phyloP scores from a whole-genome alignment of 306 rosid species.

The Trifolium fragiferum region DNA sequence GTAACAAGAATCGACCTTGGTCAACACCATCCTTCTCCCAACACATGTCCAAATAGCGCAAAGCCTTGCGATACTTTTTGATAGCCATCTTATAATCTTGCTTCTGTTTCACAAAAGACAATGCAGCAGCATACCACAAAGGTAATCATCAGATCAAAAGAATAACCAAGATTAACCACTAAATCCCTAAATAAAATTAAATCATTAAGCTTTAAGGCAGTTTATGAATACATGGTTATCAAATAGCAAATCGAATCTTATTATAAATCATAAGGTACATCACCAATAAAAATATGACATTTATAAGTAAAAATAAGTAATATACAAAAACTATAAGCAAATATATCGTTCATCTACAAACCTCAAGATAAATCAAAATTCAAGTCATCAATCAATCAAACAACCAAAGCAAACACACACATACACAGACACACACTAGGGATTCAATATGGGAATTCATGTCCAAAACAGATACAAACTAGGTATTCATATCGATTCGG shows the following conservation, averaged over 20 bases:
- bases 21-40: constrained; percentile 66
- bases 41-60: constrained; percentile 63
- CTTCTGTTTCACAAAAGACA: constrained; percentile 42
- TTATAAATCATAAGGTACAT: neutral
- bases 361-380: neutral
- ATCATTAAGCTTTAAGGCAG: neutral
- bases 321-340: neutral
- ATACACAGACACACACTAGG: neutral
- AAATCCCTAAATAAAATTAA: neutral
- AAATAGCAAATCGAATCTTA: neutral
- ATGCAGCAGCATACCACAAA: neutral
- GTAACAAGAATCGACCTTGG: constrained; percentile 44
- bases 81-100: constrained; percentile 59
- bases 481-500: neutral
- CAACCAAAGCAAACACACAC: neutral
- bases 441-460: neutral
- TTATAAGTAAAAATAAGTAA: neutral
- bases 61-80: constrained; percentile 58
- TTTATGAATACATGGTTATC: neutral
- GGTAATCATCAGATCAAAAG: neutral
- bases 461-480: neutral
- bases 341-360: neutral
- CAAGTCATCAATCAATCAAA: neutral
- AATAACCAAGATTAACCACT: neutral
- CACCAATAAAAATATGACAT: neutral